A percentile compares a stretch with the other conserved stretches of the same genome.
These are phyloP conservation scores for Saturnispora diversa DNA, from an alignment of 805 yeast genomes.

Conservation along the genomic window DNA sequence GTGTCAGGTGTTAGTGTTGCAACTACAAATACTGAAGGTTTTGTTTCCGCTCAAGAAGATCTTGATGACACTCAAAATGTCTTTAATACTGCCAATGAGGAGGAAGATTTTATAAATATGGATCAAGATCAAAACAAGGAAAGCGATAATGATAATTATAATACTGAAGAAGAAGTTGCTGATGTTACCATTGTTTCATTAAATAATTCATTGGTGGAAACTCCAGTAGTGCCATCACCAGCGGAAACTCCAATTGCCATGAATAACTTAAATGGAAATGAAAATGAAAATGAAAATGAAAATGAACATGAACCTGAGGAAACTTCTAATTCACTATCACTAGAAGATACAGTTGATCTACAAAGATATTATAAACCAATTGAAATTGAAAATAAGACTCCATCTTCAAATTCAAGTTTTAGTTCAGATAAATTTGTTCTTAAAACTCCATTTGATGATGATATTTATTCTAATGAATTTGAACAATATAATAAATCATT, in stretches of 20 bases:
- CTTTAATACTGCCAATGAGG: too few species aligned
- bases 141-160: not conserved
- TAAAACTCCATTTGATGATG: constrained; percentile 35
- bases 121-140: constrained; percentile 2
- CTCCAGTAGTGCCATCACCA: too few species aligned
- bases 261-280: not conserved
- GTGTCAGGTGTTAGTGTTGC: constrained; percentile 22
- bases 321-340: not conserved
- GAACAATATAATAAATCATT: constrained; percentile 27
- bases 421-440: constrained; percentile 21
- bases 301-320: constrained; percentile 1
- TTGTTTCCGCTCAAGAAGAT: constrained; percentile 29
- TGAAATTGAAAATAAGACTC: too few species aligned
- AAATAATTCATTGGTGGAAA: not conserved
- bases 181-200: constrained; percentile 12
- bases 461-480: constrained; percentile 29
- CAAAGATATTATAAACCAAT: too few species aligned
- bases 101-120: constrained; percentile 10
- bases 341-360: not conserved
- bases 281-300: not conserved
- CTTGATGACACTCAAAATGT: too few species aligned
- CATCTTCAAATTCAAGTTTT: constrained; percentile 19
- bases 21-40: constrained; percentile 26
- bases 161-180: constrained; percentile 1
- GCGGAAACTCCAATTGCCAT: too few species aligned